These are phyloP conservation scores for Pseudogymnoascus sp. DNA, from an alignment of 2,329 filamentous ascomycete genomes.

Conservation along the genomic window DNA sequence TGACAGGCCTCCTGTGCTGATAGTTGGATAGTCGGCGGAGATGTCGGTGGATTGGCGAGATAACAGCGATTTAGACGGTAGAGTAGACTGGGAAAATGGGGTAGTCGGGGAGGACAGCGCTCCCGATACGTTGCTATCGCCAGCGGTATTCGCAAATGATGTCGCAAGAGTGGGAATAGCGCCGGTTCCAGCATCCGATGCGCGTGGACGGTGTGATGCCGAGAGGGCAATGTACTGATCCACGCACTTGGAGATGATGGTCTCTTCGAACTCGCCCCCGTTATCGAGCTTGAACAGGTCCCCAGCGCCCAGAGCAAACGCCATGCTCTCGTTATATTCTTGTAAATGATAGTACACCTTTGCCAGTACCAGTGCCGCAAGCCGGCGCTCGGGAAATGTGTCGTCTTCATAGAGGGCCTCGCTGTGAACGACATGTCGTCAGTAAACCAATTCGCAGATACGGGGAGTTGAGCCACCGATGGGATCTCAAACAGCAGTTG, in stretches of 20 bases:
- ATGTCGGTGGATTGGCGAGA: conserved; percentile 67
- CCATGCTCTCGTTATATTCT: conserved; percentile 99
- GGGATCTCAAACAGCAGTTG: conserved; percentile 2
- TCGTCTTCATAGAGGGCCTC: conserved; percentile 98
- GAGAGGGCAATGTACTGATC: conserved; percentile 91
- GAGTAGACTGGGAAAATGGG: conserved; percentile 86
- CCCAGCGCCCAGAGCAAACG: conserved; percentile 88
- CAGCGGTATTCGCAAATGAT: conserved; percentile 62
- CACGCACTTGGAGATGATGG: conserved; percentile 96
- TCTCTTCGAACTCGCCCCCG: conserved; percentile 94
- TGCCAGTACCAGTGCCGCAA: conserved; percentile 87
- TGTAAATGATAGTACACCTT: conserved; percentile 99
- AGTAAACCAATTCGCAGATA: not conserved
- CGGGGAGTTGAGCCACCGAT: not conserved
- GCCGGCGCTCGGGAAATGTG: conserved; percentile 82
- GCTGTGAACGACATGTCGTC: conserved; percentile 41
- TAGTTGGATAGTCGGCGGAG: conserved; percentile 45
- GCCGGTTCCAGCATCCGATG: conserved; percentile 46
- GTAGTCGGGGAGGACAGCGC: conserved; percentile 80
- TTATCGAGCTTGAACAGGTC: conserved; percentile 90
- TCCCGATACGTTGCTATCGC: conserved; percentile 53
- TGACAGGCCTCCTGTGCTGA: conserved; percentile 25
- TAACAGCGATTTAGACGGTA: conserved; percentile 92
- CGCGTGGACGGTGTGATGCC: conserved; percentile 39
- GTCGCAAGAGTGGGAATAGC: conserved; percentile 56